Evolutionary conservation across 2,329 filamentous ascomycete species (phyloP).

Genomic region (Botrytis paeoniae): DNA sequence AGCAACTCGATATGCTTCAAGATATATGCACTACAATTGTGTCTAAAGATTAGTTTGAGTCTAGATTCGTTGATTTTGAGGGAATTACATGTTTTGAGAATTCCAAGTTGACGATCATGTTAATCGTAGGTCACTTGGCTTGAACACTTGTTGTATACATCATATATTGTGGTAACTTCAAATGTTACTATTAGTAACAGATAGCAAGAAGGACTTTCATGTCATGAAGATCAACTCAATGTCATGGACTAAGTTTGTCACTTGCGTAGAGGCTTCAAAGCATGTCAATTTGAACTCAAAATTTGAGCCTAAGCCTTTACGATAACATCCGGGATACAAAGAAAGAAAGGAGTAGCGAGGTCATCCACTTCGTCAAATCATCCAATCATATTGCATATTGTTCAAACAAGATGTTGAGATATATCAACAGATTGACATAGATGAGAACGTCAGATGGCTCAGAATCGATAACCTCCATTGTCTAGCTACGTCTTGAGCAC

Average conservation of each 20-base stretch:
- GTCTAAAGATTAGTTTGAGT: not conserved
- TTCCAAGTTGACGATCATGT: not conserved
- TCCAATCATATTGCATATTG: not conserved
- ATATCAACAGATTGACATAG: not conserved
- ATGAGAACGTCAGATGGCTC: not conserved
- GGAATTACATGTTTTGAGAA: not conserved
- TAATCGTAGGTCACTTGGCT: not conserved
- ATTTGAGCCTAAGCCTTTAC: not conserved
- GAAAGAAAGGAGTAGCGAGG: not conserved
- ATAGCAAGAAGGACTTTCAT: not conserved
- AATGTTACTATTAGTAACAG: not conserved
- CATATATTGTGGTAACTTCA: not conserved
- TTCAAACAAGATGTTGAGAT: not conserved
- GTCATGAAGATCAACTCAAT: not conserved
- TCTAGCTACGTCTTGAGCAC: not conserved
- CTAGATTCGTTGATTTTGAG: not conserved
- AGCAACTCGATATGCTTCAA: not conserved
- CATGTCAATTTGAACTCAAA: not conserved
- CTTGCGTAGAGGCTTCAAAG: not conserved
- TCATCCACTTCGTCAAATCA: not conserved
- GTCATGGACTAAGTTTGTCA: not conserved
- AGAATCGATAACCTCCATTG: not conserved
- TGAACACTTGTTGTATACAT: not conserved
- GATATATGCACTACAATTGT: not conserved
- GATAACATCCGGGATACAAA: not conserved